Base-by-base conservation (phyloP, 495 filamentous ascomycete genomes). In the Hypomontagnella monticulosa region DNA sequence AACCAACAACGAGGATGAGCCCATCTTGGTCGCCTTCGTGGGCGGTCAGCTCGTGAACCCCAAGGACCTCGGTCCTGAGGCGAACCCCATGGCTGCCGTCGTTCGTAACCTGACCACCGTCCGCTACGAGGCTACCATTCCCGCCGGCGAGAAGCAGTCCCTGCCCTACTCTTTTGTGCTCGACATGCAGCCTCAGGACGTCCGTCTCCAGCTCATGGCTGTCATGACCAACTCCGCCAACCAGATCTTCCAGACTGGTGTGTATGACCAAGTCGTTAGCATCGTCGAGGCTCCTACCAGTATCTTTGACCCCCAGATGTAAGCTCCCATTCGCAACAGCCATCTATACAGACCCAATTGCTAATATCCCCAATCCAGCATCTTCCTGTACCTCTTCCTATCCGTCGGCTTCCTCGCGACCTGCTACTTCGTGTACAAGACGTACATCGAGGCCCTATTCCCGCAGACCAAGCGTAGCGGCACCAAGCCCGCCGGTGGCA, bases 341-440 rank as follows among this genome's bases (percentile, higher is more conserved):
- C 15, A 41, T 60, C 52, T 15, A 62, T 65, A 40, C 2, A 42
- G 27, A 8, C 30, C 18, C 38, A 32, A 59, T 12, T 19, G 58
- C 70, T 82, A 65, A 82, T 42, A n/a, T 11, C 5, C 1, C 49
- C 16, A 5, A 15, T 36, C 36, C 61, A 96, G 93, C 69, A 90
- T 97, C 79, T 99, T 99, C 87, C 89, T 99, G 59, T 99, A 98
- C 82, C 87, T 97, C 76, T 87, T 98, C 83, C 92, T 99, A 66
- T 77, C 87, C 55, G 86, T 84, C 57, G 85, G 81, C 71, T 93
- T 96, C 74, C 86, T 74, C 66, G 93, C 89, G 56, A 91, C 89
- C 40, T 81, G 87, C 76, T 97, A 95, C 86, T 97, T 96, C 76
- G 93, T 97, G 80, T 99, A 99, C 84, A 95, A 87, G 76, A 97